Percentiles rank a stretch among this genome's conserved stretches.
These are phyloP conservation scores for Leishmania martiniquensis DNA, from an alignment of 208 protist species.

Conservation along the genomic window DNA sequence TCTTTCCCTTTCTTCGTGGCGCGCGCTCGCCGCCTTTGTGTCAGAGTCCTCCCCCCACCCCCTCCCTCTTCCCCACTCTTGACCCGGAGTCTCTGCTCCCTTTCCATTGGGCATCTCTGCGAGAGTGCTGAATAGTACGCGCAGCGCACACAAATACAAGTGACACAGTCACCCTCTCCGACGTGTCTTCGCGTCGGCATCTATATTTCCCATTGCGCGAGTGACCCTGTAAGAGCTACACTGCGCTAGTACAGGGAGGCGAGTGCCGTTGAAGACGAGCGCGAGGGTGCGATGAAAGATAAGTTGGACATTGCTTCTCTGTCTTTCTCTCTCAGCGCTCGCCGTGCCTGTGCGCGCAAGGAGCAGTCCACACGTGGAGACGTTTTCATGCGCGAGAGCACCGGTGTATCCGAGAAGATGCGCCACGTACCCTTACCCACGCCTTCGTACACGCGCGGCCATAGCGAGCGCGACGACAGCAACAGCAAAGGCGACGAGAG, in stretches of 20 bases:
- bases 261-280: neutral
- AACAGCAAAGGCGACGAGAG: neutral
- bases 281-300: neutral
- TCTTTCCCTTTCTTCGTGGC: neutral
- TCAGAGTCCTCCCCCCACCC: neutral
- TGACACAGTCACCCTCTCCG: neutral
- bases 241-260: neutral
- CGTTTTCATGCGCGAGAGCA: neutral
- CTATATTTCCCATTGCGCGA: neutral
- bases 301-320: neutral
- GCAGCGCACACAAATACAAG: neutral
- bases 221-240: neutral
- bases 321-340: neutral
- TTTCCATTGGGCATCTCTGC: neutral
- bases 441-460: neutral
- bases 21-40: neutral
- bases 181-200: neutral
- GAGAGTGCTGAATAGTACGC: neutral
- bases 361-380: neutral
- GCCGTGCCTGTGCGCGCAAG: neutral
- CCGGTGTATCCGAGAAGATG: neutral
- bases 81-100: neutral
- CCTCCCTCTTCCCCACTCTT: neutral
- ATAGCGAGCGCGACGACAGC: no score
- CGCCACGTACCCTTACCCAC: neutral